These are phyloP conservation scores for Centrapalus pauciflorus DNA, from an alignment of 129 eudicot genomes.

Conservation along the genomic window DNA sequence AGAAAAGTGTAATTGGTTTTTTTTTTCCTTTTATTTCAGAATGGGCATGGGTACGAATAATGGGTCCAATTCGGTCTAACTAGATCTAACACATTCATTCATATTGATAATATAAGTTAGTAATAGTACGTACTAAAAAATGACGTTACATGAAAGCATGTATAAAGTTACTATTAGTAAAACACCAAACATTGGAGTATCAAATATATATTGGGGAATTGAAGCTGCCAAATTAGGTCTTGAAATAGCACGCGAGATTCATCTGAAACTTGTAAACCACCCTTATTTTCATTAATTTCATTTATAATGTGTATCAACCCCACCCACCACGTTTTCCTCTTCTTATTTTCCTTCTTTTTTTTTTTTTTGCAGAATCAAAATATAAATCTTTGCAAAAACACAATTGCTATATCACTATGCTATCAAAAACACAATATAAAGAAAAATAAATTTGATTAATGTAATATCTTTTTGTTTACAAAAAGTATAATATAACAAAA, in stretches of 20 bases:
- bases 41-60: constrained; percentile 18
- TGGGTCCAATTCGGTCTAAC: constrained; percentile 25
- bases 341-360: too few species aligned
- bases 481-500: too few species aligned
- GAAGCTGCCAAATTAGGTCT: constrained; percentile 20
- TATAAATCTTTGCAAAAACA: too few species aligned
- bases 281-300: too few species aligned
- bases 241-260: neutral
- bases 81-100: constrained; percentile 25
- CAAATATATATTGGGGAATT: constrained; percentile 14
- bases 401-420: too few species aligned
- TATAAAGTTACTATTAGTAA: constrained; percentile 4
- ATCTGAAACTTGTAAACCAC: neutral
- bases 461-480: too few species aligned
- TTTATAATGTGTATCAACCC: constrained; percentile 5
- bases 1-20: constrained; percentile 19
- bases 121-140: constrained; percentile 17
- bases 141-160: constrained; percentile 25
- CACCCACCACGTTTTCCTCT: constrained; percentile 9
- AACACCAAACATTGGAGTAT: constrained; percentile 20
- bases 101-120: constrained; percentile 18
- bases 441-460: too few species aligned
- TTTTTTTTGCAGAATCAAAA: too few species aligned
- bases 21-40: too few species aligned
- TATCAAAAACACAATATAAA: too few species aligned